Evolutionary conservation across 805 yeast genomes (phyloP).

Genomic region (Hanseniaspora opuntiae): DNA sequence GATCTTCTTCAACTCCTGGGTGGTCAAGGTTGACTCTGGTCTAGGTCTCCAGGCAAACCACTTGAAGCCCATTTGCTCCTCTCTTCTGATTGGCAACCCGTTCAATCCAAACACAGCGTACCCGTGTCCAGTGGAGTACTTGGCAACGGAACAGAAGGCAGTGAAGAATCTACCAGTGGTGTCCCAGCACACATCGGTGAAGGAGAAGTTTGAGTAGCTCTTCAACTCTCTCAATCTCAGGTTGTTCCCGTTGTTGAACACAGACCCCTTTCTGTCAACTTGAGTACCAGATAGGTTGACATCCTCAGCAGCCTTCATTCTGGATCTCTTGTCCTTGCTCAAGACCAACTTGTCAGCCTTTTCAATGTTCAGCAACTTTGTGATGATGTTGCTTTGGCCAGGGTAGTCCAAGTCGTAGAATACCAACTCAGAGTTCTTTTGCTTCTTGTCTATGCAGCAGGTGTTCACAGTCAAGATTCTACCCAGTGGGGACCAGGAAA

Average conservation of each 20-base stretch:
- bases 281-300: slow-evolving; percentile 21
- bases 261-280: slow-evolving; percentile 16
- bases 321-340: slow-evolving; percentile 17
- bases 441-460: slow-evolving; percentile 31
- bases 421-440: slow-evolving; percentile 51
- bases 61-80: slow-evolving; percentile 66
- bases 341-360: slow-evolving; percentile 2
- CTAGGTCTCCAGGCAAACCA: slow-evolving; percentile 96
- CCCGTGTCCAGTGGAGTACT: slow-evolving; percentile 78
- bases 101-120: slow-evolving; percentile 75
- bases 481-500: slow-evolving; percentile 86
- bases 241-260: slow-evolving; percentile 10
- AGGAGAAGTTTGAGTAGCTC: slow-evolving; percentile 55
- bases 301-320: slow-evolving; percentile 30
- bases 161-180: slow-evolving; percentile 86
- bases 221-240: slow-evolving; percentile 33
- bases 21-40: slow-evolving; percentile 63
- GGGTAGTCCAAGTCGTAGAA: slow-evolving; percentile 79
- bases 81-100: slow-evolving; percentile 66
- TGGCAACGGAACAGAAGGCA: slow-evolving; percentile 77
- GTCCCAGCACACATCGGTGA: slow-evolving; percentile 84
- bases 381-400: slow-evolving; percentile 34
- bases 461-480: slow-evolving; percentile 55
- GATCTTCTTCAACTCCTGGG: slow-evolving; percentile 76
- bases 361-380: slow-evolving; percentile 12